phyloP scores from a whole-genome alignment of 1,284 basidiomycete genomes.

The Lentinula novae-zelandiae region DNA sequence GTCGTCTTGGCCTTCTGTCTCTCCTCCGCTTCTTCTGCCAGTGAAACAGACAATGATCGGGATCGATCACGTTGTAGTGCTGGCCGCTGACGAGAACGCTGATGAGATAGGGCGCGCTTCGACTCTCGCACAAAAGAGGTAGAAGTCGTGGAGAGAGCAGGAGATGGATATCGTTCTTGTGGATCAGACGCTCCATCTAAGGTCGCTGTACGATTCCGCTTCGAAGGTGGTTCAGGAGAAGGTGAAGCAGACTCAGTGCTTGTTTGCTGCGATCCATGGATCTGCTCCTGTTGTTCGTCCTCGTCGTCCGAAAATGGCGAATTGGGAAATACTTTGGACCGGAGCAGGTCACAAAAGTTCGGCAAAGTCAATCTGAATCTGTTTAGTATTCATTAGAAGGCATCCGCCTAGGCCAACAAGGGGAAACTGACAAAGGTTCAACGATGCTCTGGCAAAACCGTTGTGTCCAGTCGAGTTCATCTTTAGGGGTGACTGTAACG shows the following conservation, averaged over 20 bases:
- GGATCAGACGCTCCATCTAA: not conserved
- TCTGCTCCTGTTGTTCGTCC: constrained; percentile 13
- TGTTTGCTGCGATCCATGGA: constrained; percentile 7
- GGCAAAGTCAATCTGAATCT: constrained; percentile 60
- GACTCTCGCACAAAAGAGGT: constrained; percentile 10
- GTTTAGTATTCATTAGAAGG: not conserved
- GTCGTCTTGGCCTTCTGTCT: constrained; percentile 37
- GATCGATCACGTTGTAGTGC: constrained; percentile 46
- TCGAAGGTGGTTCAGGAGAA: constrained; percentile 20
- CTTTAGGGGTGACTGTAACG: constrained; percentile 17
- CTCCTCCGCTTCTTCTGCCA: constrained; percentile 49
- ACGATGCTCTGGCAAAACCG: constrained; percentile 61
- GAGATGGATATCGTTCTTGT: constrained; percentile 19
- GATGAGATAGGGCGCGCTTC: constrained; percentile 15
- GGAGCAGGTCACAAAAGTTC: constrained; percentile 53
- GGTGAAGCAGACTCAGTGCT: constrained; percentile 19
- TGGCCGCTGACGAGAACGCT: constrained; percentile 16
- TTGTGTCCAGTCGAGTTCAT: constrained; percentile 70
- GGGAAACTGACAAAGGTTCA: constrained; percentile 49
- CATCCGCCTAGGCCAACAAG: not conserved
- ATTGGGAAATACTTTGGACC: constrained; percentile 62
- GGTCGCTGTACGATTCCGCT: constrained; percentile 7
- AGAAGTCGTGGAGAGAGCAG: constrained; percentile 21
- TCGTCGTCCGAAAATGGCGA: constrained; percentile 53
- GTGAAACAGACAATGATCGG: constrained; percentile 57